These are phyloP conservation scores for Acorus calamus DNA, from an alignment of 106 monocot species.

Conservation along the genomic window DNA sequence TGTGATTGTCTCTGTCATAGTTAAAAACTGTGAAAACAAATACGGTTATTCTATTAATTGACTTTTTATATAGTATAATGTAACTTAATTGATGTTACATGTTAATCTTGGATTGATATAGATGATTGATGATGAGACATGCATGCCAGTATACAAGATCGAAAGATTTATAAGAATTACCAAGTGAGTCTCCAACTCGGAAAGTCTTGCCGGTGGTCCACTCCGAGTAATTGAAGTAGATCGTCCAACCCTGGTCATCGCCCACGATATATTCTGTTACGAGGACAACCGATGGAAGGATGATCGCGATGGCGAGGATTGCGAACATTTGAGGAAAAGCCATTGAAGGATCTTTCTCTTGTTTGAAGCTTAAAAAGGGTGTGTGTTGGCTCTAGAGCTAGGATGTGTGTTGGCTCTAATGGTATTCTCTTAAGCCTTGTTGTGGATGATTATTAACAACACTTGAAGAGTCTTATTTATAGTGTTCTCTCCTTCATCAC, in stretches of 20 bases:
- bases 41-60: background rate
- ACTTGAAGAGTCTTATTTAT: too few relatives aligned
- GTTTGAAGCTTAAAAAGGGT: too few relatives aligned
- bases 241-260: constrained; percentile 5
- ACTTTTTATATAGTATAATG: background rate
- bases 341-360: too few relatives aligned
- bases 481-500: too few relatives aligned
- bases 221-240: constrained; percentile 5
- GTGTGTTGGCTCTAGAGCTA: too few relatives aligned
- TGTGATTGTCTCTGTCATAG: constrained; percentile 7
- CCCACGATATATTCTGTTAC: constrained; percentile 7
- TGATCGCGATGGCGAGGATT: background rate
- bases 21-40: constrained; percentile 9
- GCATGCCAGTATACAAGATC: background rate
- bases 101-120: too few relatives aligned
- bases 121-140: too few relatives aligned
- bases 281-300: background rate
- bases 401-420: too few relatives aligned
- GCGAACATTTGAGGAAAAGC: background rate
- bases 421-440: too few relatives aligned
- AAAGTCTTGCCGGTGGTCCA: constrained; percentile 7
- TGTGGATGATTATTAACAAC: too few relatives aligned
- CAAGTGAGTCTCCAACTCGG: constrained; percentile 10
- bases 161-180: background rate
- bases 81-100: background rate